Base-by-base conservation (phyloP, 208 protist genomes). In the Balamuthia mandrillaris region DNA sequence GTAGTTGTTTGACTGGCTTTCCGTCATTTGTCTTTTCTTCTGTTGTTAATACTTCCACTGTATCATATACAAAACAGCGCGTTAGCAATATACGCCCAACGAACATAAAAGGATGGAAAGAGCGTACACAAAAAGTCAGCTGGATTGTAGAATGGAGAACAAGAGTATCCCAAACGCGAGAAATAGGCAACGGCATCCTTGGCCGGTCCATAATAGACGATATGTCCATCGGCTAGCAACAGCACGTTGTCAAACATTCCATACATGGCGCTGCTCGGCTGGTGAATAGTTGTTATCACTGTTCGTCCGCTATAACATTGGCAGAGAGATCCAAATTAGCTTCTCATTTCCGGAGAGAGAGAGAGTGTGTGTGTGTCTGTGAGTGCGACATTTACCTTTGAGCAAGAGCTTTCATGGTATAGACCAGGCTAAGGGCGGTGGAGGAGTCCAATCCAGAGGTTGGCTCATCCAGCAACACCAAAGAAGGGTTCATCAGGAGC, bases 221-320 rank as follows among this genome's bases (percentile, higher is more conserved):
- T 60, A 21, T 85, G 54, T 0, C 79, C 79, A 0, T 85, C 79
- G 10, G 79, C 65, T 3, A 88, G 24, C 42, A 88, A 65, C 0
- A 88, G 45, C 18, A 88, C 35, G 1, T 56, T 10, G 54, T 88
- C 85, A 41, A 84, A 88, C 51, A 81, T 82, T 6, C 54, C 35
- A 37, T 81, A 81, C 65, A 96, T 90, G 63, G 96, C 93, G 9
- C 91, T 90, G 3, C 91, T 93, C n/a, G 96, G 96, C 90, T 98
- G 96, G 81, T 98, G 96, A 85, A 98, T 97, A 27, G 95, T 97
- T 85, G 92, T 94, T 31, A 98, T 91, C 27, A 98, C 89, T 29
- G 96, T 96, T 63, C 94, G 89, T 93, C 95, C 42, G 81, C 85
- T 56, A n/a, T n/a, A n/a, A n/a, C n/a, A n/a, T 16, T 56, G 49